Evolutionary conservation across 352 stramenopile species (phyloP).

Genomic region (Pythium chondricola): DNA sequence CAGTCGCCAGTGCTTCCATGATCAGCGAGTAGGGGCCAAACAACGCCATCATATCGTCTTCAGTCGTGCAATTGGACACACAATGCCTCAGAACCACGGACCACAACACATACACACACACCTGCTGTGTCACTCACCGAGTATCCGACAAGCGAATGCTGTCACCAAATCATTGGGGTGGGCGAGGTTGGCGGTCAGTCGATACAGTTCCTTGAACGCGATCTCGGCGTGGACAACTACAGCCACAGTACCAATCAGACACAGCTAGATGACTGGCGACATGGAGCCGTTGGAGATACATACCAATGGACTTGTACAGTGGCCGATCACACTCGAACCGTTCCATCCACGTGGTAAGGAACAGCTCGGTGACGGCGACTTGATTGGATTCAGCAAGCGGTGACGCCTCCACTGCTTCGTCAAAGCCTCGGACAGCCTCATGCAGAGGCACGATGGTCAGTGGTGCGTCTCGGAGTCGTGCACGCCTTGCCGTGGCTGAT

Average conservation of each 20-base stretch:
- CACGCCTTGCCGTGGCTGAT: not conserved
- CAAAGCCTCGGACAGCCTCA: conserved; percentile 43
- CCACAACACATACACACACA: not conserved
- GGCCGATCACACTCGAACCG: conserved; percentile 43
- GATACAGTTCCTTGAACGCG: conserved; percentile 54
- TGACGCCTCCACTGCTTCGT: conserved; percentile 43
- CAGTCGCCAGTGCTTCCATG: conserved; percentile 32
- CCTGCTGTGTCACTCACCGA: conserved; percentile 27
- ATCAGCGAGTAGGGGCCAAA: conserved; percentile 49
- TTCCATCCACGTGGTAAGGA: conserved; percentile 56
- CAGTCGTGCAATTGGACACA: too few species aligned
- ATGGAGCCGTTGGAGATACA: too few species aligned
- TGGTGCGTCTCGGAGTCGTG: not conserved
- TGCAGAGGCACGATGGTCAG: conserved; percentile 29
- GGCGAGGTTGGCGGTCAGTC: conserved; percentile 45
- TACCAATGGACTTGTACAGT: conserved; percentile 65
- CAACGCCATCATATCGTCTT: conserved; percentile 50
- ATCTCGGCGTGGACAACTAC: conserved; percentile 59
- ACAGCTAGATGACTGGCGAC: too few species aligned
- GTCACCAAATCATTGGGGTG: conserved; percentile 56
- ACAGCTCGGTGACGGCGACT: conserved; percentile 41
- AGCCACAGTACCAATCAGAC: not conserved
- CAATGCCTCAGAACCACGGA: too few species aligned
- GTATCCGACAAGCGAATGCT: conserved; percentile 44
- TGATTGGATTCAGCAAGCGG: conserved; percentile 49